Evolutionary conservation across 225 moss, liverwort and hornwort genomes (phyloP).

Genomic region (Lunularia cruciata): DNA sequence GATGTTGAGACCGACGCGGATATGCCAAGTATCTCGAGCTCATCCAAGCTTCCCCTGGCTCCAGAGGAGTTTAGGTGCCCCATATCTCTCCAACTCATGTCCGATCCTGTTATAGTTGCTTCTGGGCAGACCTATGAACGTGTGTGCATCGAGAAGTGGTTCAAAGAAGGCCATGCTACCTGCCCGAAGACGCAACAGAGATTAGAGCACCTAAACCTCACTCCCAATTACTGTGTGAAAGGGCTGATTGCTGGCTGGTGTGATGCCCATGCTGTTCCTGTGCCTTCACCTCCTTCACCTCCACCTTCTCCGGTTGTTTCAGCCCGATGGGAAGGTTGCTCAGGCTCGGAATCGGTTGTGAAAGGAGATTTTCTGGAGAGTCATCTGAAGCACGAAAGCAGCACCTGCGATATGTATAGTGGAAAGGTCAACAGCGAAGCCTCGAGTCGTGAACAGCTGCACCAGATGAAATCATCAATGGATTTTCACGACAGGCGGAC

Average conservation of each 20-base stretch:
- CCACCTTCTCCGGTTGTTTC: conserved; percentile 67
- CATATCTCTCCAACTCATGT: conserved; percentile 85
- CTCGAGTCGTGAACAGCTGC: conserved; percentile 18
- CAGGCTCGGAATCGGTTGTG: conserved; percentile 50
- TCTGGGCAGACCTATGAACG: conserved; percentile 82
- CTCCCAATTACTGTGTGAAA: conserved; percentile 76
- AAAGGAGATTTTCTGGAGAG: conserved; percentile 38
- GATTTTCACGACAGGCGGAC: conserved; percentile 19
- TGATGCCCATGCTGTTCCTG: conserved; percentile 54
- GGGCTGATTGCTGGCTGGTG: conserved; percentile 84
- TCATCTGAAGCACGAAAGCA: conserved; percentile 46
- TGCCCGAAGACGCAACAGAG: conserved; percentile 84
- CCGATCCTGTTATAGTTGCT: conserved; percentile 78
- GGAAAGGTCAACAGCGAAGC: conserved; percentile 11
- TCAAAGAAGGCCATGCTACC: conserved; percentile 68
- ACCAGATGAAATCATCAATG: neutral
- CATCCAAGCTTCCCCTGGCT: conserved; percentile 46
- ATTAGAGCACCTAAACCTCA: conserved; percentile 63
- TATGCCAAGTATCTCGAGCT: conserved; percentile 2
- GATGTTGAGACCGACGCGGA: conserved; percentile 44
- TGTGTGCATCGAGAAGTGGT: conserved; percentile 82
- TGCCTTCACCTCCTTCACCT: conserved; percentile 67
- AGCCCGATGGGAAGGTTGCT: conserved; percentile 55
- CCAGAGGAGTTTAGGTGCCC: conserved; percentile 83
- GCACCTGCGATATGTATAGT: conserved; percentile 36